Percentiles rank a stretch among this genome's conserved stretches.
These are phyloP conservation scores for Metschnikowia koreensis DNA, from an alignment of 805 yeast genomes.

Conservation along the genomic window DNA sequence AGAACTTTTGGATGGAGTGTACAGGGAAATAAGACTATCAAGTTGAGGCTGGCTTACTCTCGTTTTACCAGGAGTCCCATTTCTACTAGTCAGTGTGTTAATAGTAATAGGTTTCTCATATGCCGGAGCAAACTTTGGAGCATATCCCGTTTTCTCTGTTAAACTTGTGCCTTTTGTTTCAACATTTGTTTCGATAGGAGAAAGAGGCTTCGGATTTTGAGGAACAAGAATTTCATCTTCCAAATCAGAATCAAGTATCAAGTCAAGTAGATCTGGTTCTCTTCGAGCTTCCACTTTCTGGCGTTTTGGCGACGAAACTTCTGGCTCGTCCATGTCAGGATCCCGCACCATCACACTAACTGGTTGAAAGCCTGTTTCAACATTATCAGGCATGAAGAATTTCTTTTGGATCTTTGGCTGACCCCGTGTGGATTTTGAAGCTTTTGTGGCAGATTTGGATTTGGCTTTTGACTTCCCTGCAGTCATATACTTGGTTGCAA, in stretches of 20 bases:
- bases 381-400: constrained; percentile 75
- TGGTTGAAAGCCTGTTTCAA: constrained; percentile 57
- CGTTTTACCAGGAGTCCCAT: neutral
- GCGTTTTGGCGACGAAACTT: neutral
- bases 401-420: constrained; percentile 33
- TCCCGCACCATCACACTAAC: constrained; percentile 47
- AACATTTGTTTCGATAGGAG: neutral
- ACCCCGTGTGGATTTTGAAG: constrained; percentile 15
- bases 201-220: neutral
- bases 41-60: constrained; percentile 1
- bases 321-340: constrained; percentile 1
- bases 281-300: neutral
- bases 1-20: neutral
- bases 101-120: neutral
- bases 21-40: neutral
- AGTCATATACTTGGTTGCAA: constrained; percentile 65
- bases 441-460: constrained; percentile 14
- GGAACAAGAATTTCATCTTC: neutral
- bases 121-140: neutral
- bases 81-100: neutral
- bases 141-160: no score
- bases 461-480: constrained; percentile 23
- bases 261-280: constrained; percentile 13
- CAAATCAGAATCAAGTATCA: constrained; percentile 16
- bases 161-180: neutral